Evolutionary conservation across 306 rosid genomes (phyloP).

Genomic region (Herpetospermum pedunculosum): DNA sequence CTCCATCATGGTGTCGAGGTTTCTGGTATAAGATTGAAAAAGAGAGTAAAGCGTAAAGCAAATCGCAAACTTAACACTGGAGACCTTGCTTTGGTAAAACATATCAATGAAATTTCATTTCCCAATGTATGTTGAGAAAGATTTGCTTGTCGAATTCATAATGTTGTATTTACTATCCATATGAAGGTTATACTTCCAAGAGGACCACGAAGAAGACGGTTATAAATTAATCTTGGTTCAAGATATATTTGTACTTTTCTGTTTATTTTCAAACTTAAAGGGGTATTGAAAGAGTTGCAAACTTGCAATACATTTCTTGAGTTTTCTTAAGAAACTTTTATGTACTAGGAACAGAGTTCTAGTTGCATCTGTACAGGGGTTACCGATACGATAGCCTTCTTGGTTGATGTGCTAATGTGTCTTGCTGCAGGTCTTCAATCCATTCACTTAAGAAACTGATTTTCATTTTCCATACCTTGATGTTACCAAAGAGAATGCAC

Average conservation of each 20-base stretch:
- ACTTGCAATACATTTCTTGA: not conserved
- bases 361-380: not conserved
- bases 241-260: not conserved
- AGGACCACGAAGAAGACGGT: not conserved
- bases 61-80: not conserved
- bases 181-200: not conserved
- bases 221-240: not conserved
- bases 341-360: not conserved
- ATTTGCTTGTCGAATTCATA: not conserved
- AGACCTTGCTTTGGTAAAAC: not conserved
- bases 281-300: not conserved
- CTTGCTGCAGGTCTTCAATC: slow-evolving; percentile 7
- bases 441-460: not conserved
- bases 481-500: not conserved
- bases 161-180: not conserved
- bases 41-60: not conserved
- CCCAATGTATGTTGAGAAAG: not conserved
- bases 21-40: not conserved
- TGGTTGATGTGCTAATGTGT: not conserved
- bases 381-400: not conserved
- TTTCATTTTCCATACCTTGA: not conserved
- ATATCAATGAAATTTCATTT: not conserved
- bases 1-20: not conserved
- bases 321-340: not conserved
- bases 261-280: not conserved